Percentiles rank a stretch among this genome's conserved stretches.
Conservation (phyloP, 2,329 filamentous ascomycete genomes). For the Ramichloridium luteum region DNA sequence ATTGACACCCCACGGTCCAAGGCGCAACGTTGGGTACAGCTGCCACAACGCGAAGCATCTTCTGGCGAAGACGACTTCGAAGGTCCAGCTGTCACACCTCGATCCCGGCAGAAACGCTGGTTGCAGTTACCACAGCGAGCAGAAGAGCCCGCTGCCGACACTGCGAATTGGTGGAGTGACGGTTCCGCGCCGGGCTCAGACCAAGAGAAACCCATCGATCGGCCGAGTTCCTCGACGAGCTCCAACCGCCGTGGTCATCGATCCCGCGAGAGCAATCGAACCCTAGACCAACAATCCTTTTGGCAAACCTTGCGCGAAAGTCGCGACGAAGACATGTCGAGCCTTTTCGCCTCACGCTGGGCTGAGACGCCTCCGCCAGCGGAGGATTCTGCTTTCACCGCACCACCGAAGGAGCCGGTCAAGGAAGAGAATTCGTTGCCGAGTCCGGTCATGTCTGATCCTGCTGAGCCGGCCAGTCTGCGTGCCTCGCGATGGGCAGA, state of each 20-base stretch:
- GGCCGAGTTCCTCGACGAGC: constrained; percentile 8
- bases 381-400: constrained; percentile 3
- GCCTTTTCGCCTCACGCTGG: constrained; percentile 21
- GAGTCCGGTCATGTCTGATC: background rate
- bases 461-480: constrained; percentile 14
- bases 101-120: constrained; percentile 23
- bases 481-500: constrained; percentile 19
- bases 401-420: constrained; percentile 1
- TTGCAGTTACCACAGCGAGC: constrained; percentile 19
- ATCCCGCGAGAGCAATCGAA: constrained; percentile 33
- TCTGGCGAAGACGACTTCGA: constrained; percentile 11
- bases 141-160: constrained; percentile 45
- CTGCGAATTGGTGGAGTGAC: constrained; percentile 78
- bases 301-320: constrained; percentile 32
- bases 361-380: constrained; percentile 16
- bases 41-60: constrained; percentile 17
- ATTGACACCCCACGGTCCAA: constrained; percentile 20
- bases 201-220: constrained; percentile 14
- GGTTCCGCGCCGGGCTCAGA: constrained; percentile 49
- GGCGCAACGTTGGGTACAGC: constrained; percentile 23
- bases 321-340: constrained; percentile 26
- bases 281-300: constrained; percentile 39
- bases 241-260: constrained; percentile 25
- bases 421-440: constrained; percentile 4
- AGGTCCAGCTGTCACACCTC: constrained; percentile 18